Base-by-base conservation (phyloP, 352 stramenopile genomes). In the Phytophthora citricola region DNA sequence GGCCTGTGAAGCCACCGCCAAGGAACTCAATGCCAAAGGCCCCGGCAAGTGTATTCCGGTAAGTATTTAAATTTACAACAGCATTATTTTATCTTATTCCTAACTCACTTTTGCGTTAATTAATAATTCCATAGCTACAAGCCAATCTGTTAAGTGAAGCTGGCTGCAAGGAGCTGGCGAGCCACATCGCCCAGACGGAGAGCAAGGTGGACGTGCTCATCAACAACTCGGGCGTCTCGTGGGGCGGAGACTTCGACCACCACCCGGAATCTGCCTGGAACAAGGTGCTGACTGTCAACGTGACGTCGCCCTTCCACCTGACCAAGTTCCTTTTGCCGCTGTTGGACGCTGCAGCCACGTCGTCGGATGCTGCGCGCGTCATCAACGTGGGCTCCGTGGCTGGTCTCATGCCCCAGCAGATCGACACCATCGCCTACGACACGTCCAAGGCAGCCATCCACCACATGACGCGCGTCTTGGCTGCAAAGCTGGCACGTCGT, bases 281-380 rank as follows among this genome's bases (percentile, higher is more conserved):
- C 66, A 97, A 96, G 53, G 92, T 98, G 11, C 73, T 98, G n/a
- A 82, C 92, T 40, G 69, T 99, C 43, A 99, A 99, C 73, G 90
- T 99, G 50, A 98, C 97, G 76, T 85, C 91, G 12, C 79, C 97
- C 6, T 99, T 99, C 78, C 98, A 98, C 78, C 72, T 99, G 40
- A 93, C 87, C 47, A 83, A 92, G 48, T 87, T 93, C 39, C 89
- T 97, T 50, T 71, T 98, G 26, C 95, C 94, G 1, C 74, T 98
- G 43, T 77, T 99, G 39, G 85, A 98, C 54, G 71, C 29, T 0
- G 84, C 84, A 11, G 68, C 81, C 0, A 86, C 62, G 20, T 79
- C 75, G 11, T 61, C 83, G 1, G 73, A 83, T 36, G 73, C 79
- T 31, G 79, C 84, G 50, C 77, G 86, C 24, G 65, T 95, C 44